Evolutionary conservation across 2,329 filamentous ascomycete species (phyloP), one percentile per base, ranked within the genome.

Genomic region (Neoscytalidium dimidiatum): DNA sequence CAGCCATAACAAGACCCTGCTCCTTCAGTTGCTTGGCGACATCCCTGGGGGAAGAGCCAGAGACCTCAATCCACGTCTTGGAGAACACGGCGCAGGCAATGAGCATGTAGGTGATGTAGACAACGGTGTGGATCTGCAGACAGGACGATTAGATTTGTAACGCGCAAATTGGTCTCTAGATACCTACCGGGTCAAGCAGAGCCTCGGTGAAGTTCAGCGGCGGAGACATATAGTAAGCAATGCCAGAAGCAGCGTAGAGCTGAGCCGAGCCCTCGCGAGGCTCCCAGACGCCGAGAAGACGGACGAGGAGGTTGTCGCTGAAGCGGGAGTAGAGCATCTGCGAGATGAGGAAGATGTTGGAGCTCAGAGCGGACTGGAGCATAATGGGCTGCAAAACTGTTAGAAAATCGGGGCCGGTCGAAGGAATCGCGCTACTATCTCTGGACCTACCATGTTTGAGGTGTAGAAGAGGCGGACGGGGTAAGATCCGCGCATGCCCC

Each of bases 51-150:
- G 92, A 94, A 69, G 94, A 97, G 75, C 95, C 96, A 43, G 95
- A 98, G 70, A 99, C 95, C 83, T 99, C 95, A 74, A 99, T 99
- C 95, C 95, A 99, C 63, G 96, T 99, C 92, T 99, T 99, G 82
- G 94, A 97, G 88, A 99, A 99, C 79, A 98, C 89, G 67, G 94
- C 94, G 78, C 95, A 99, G 71, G 96, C 96, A 74, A 92, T 91
- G 66, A 99, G 90, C 94, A 99, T 99, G 85, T 98, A 99, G 71
- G 89, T 86, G 71, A 98, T 92, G 84, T 99, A 99, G 76, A 97
- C 87, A 66, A 90, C 89, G 21, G 95, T 98, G 85, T 99, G 95
- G 76, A 99, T 93, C 56, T 60, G 28, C 11, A 5, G 17, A n/a
- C 14, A 23, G n/a, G 13, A 7, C 7, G 31, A n/a, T 60, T 60